phyloP scores from a whole-genome alignment of 805 yeast genomes.

The Wickerhamiella shivajii region DNA sequence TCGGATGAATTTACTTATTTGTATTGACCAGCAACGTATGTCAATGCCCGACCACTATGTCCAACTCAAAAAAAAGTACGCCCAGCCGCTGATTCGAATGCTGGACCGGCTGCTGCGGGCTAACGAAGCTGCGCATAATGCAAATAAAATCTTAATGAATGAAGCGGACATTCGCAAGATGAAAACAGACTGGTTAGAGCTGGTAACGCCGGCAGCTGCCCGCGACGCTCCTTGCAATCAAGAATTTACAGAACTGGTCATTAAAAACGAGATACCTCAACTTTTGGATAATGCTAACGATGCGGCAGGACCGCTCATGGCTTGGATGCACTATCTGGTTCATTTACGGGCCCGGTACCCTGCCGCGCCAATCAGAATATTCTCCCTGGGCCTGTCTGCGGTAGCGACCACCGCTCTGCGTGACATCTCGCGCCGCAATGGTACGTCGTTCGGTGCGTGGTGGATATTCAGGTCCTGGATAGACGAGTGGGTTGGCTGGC shows the following conservation, averaged over 20 bases:
- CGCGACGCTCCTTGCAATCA: conserved; percentile 38
- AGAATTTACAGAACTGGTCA: conserved; percentile 15
- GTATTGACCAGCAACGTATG: conserved; percentile 13
- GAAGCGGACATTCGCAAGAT: conserved; percentile 33
- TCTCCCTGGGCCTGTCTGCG: conserved; percentile 32
- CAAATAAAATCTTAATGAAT: conserved; percentile 32
- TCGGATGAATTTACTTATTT: conserved; percentile 34
- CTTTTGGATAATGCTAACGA: conserved; percentile 13
- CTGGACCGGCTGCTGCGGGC: conserved; percentile 41
- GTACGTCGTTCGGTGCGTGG: conserved; percentile 55
- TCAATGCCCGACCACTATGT: conserved; percentile 37
- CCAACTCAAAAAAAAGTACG: conserved; percentile 37
- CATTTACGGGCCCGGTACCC: conserved; percentile 35
- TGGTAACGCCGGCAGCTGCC: conserved; percentile 34
- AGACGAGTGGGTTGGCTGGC: conserved; percentile 56
- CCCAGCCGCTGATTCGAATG: conserved; percentile 38
- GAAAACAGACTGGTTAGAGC: conserved; percentile 44
- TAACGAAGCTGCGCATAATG: conserved; percentile 38
- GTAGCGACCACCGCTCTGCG: conserved; percentile 12
- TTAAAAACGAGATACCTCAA: conserved; percentile 20
- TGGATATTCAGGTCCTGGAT: conserved; percentile 65
- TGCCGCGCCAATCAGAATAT: conserved; percentile 39
- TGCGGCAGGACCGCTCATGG: conserved; percentile 11
- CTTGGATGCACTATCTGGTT: conserved; percentile 28
- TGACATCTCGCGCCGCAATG: conserved; percentile 34